Evolutionary conservation across 345 rosid species (phyloP).

Genomic region (Leavenworthia alabamica): DNA sequence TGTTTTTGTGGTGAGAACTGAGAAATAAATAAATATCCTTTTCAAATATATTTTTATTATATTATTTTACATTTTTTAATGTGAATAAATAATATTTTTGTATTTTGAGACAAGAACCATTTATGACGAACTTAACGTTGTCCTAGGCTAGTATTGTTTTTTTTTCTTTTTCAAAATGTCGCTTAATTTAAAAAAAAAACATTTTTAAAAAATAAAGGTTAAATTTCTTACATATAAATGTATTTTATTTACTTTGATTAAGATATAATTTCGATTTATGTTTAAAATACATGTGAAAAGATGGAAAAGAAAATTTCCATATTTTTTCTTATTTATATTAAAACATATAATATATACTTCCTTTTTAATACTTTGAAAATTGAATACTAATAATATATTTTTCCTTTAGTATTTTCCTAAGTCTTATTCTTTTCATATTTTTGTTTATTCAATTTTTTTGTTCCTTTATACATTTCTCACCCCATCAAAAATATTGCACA

Average conservation of each 20-base stretch:
- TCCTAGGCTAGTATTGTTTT: not conserved
- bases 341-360: not conserved
- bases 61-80: not conserved
- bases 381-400: not conserved
- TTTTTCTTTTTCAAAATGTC: not conserved
- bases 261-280: not conserved
- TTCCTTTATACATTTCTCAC: not conserved
- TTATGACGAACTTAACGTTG: not conserved
- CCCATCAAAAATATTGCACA: not conserved
- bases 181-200: too few relatives aligned
- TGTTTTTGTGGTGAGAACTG: slow-evolving; percentile 29
- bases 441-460: not conserved
- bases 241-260: not conserved
- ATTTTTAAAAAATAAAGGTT: not conserved
- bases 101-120: not conserved
- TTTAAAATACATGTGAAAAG: not conserved
- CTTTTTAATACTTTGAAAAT: not conserved
- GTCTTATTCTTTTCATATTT: not conserved
- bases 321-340: not conserved
- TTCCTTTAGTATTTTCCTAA: not conserved
- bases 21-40: not conserved
- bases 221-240: not conserved
- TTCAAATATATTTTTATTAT: not conserved
- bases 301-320: not conserved
- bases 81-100: not conserved